Conservation (phyloP, 164 flowering plant genomes). For the Sextonia rubra region DNA sequence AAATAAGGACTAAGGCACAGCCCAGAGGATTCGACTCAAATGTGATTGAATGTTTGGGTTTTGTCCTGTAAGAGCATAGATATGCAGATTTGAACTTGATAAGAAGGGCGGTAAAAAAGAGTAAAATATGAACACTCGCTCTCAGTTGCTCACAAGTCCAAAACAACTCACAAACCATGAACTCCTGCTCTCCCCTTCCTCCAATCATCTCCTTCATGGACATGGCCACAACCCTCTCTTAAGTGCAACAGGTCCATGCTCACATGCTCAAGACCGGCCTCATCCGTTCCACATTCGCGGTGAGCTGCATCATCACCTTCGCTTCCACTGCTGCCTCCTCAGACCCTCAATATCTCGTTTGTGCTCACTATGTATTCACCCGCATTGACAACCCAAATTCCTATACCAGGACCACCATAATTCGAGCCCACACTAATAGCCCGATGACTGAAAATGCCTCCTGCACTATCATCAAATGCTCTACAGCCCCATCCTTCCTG, state of each 20-base stretch:
- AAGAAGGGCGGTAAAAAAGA: no score
- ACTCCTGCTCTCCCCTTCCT: neutral
- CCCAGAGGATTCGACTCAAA: no score
- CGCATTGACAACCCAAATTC: constrained; percentile 26
- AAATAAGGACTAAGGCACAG: no score
- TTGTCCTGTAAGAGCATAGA: no score
- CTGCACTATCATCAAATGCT: constrained; percentile 28
- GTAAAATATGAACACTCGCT: no score
- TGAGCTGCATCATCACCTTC: constrained; percentile 26
- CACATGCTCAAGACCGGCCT: constrained; percentile 31
- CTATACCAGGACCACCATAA: constrained; percentile 28
- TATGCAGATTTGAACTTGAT: no score
- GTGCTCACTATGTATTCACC: constrained; percentile 29
- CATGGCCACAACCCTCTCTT: constrained; percentile 23
- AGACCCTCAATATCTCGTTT: constrained; percentile 13
- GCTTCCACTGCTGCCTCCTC: constrained; percentile 6
- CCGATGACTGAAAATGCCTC: constrained; percentile 22
- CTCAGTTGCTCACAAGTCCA: no score
- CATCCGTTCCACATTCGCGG: constrained; percentile 19
- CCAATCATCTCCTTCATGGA: constrained; percentile 22
- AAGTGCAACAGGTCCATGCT: constrained; percentile 30
- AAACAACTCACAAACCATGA: constrained; percentile 1
- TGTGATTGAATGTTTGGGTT: no score
- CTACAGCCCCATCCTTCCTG: constrained; percentile 18
- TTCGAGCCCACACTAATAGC: constrained; percentile 37